These are phyloP conservation scores for Aspergillaceae sp. DNA, from an alignment of 2,329 filamentous ascomycete genomes.

Conservation along the genomic window DNA sequence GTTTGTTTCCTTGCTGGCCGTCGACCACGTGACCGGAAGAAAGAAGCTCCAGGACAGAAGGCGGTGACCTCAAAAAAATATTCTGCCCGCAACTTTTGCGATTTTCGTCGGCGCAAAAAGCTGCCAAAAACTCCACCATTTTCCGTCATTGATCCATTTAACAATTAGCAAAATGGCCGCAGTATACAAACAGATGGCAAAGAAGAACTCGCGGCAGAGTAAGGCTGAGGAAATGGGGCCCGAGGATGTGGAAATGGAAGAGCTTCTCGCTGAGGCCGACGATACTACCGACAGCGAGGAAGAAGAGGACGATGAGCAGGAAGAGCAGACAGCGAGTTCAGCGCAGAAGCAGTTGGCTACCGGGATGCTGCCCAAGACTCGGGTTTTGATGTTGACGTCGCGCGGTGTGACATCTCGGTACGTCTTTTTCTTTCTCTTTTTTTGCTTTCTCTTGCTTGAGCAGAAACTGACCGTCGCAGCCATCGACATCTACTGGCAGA, in stretches of 20 bases:
- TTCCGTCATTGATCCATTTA: constrained; percentile 6
- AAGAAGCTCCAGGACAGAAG: constrained; percentile 1
- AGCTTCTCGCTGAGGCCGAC: constrained; percentile 27
- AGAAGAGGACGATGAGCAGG: constrained; percentile 26
- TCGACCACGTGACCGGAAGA: constrained; percentile 14
- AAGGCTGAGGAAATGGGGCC: constrained; percentile 42
- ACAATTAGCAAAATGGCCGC: constrained; percentile 50
- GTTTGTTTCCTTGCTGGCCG: no score
- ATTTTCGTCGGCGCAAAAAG: constrained; percentile 7
- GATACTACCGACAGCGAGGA: constrained; percentile 33
- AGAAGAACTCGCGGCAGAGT: constrained; percentile 40
- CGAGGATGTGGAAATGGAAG: constrained; percentile 31
- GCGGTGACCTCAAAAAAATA: constrained; percentile 26
- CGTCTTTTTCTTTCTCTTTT: constrained; percentile 17
- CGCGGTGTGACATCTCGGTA: constrained; percentile 84
- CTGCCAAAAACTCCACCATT: constrained; percentile 5
- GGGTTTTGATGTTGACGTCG: constrained; percentile 84
- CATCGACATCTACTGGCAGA: constrained; percentile 92
- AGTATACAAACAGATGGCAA: constrained; percentile 67
- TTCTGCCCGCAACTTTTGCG: constrained; percentile 30
- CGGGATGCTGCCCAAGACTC: constrained; percentile 38
- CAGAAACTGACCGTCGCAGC: constrained; percentile 41
- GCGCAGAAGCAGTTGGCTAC: constrained; percentile 26
- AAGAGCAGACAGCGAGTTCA: constrained; percentile 18
- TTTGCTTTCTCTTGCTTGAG: background rate